phyloP scores from a whole-genome alignment of 768 basidiomycete genomes.

The Mycena indigotica region DNA sequence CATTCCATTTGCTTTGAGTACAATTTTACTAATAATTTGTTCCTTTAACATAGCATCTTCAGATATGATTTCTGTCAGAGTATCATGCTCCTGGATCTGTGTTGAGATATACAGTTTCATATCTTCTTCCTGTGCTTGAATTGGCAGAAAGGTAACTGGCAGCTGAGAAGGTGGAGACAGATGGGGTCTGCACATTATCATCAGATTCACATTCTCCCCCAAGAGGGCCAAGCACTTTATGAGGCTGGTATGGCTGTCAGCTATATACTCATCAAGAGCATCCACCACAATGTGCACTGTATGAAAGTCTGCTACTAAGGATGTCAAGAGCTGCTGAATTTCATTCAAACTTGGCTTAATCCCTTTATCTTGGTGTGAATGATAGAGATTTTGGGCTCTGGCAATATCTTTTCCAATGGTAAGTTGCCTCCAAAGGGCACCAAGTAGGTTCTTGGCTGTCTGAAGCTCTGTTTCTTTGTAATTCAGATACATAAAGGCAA shows the following conservation, averaged over 20 bases:
- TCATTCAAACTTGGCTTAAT: neutral
- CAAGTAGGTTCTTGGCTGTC: neutral
- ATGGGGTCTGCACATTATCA: neutral
- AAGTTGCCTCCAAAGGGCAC: conserved; percentile 10
- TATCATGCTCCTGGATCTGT: neutral
- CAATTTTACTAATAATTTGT: neutral
- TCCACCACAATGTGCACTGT: conserved; percentile 1
- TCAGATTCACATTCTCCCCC: neutral
- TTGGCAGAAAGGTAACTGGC: neutral
- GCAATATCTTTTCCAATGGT: neutral
- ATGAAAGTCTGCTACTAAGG: neutral
- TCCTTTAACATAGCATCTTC: neutral
- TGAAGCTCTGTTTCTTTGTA: conserved; percentile 6
- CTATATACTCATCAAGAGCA: no score
- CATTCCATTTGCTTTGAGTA: no score
- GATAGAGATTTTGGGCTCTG: neutral
- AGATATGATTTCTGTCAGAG: neutral
- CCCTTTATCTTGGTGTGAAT: neutral
- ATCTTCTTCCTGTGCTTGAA: neutral
- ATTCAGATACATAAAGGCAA: conserved; percentile 9
- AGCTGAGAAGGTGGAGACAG: neutral
- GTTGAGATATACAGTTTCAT: neutral
- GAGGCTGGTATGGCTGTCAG: conserved; percentile 4
- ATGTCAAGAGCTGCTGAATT: neutral
- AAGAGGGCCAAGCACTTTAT: neutral